Percentiles rank a stretch among this genome's conserved stretches.
phyloP scores from a whole-genome alignment of 1,284 basidiomycete species.

The Apiotrichum mycotoxinovorans region DNA sequence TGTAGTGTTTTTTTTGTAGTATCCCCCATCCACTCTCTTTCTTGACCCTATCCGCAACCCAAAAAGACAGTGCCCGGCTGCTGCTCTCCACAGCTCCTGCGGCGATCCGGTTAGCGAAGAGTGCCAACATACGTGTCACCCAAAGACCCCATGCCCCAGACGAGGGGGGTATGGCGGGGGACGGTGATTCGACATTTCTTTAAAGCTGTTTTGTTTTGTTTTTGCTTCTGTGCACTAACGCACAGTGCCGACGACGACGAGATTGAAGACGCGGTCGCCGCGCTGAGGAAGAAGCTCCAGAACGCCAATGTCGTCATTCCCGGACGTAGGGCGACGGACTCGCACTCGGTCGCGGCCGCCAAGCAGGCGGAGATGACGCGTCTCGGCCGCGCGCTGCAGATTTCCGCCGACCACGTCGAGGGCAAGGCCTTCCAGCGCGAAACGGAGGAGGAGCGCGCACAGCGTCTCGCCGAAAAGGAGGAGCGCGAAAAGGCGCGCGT shows the following conservation, averaged over 20 bases:
- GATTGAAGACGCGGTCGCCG: constrained; percentile 73
- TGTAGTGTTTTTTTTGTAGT: not conserved
- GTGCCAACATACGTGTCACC: constrained; percentile 8
- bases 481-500: constrained; percentile 63
- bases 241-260: constrained; percentile 71
- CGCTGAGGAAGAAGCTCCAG: constrained; percentile 69
- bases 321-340: constrained; percentile 62
- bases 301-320: constrained; percentile 52
- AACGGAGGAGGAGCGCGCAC: constrained; percentile 70
- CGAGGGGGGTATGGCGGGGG: constrained; percentile 18
- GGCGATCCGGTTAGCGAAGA: constrained; percentile 39
- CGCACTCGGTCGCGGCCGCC: constrained; percentile 79
- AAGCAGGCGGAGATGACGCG: constrained; percentile 78
- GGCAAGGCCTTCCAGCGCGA: constrained; percentile 86
- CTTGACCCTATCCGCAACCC: constrained; percentile 21
- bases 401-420: constrained; percentile 73
- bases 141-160: constrained; percentile 22
- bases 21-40: constrained; percentile 3
- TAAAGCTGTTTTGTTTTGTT: not conserved
- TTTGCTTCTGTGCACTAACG: not conserved
- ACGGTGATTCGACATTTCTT: constrained; percentile 23
- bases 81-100: constrained; percentile 20
- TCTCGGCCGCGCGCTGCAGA: constrained; percentile 81
- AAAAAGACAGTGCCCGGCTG: constrained; percentile 32
- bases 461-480: constrained; percentile 60